Percentiles rank a stretch among this genome's conserved stretches.
These are phyloP conservation scores for Fusarium chuoi DNA, from an alignment of 2,329 filamentous ascomycete species.

Conservation along the genomic window DNA sequence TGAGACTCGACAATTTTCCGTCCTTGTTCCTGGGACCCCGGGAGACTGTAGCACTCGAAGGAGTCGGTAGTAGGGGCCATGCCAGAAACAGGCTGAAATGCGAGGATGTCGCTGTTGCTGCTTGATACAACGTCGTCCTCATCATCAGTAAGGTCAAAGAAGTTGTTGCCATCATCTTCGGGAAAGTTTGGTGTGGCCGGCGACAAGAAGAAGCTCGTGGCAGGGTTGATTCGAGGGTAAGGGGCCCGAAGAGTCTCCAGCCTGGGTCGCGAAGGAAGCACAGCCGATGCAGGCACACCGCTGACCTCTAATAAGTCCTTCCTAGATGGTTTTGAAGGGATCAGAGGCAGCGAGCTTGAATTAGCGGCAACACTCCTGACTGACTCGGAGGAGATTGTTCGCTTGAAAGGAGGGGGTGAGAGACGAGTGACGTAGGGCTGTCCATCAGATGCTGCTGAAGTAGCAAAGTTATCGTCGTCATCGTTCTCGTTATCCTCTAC, in stretches of 20 bases:
- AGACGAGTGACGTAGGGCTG: slow-evolving; percentile 58
- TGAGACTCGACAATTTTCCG: slow-evolving; percentile 33
- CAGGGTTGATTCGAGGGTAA: slow-evolving; percentile 45
- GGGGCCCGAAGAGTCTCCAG: slow-evolving; percentile 38
- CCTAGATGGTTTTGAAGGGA: slow-evolving; percentile 31
- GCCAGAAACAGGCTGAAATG: slow-evolving; percentile 37
- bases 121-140: slow-evolving; percentile 53
- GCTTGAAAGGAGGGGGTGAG: slow-evolving; percentile 64
- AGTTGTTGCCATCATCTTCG: slow-evolving; percentile 56
- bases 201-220: slow-evolving; percentile 47
- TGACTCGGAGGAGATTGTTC: slow-evolving; percentile 47
- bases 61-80: slow-evolving; percentile 30
- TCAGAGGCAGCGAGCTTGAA: slow-evolving; percentile 41
- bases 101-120: slow-evolving; percentile 51
- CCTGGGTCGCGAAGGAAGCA: slow-evolving; percentile 33
- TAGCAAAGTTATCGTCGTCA: slow-evolving; percentile 73
- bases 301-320: slow-evolving; percentile 14
- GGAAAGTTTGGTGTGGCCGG: slow-evolving; percentile 52
- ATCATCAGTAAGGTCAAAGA: slow-evolving; percentile 59
- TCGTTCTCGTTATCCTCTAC: slow-evolving; percentile 58
- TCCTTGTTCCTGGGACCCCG: slow-evolving; percentile 44
- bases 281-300: slow-evolving; percentile 34
- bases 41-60: slow-evolving; percentile 60
- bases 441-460: slow-evolving; percentile 58
- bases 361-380: slow-evolving; percentile 36